Evolutionary conservation across 371 early-diverging fungal genomes (phyloP), one percentile per base, ranked within the genome.

Genomic region (Mucor velutinosus): DNA sequence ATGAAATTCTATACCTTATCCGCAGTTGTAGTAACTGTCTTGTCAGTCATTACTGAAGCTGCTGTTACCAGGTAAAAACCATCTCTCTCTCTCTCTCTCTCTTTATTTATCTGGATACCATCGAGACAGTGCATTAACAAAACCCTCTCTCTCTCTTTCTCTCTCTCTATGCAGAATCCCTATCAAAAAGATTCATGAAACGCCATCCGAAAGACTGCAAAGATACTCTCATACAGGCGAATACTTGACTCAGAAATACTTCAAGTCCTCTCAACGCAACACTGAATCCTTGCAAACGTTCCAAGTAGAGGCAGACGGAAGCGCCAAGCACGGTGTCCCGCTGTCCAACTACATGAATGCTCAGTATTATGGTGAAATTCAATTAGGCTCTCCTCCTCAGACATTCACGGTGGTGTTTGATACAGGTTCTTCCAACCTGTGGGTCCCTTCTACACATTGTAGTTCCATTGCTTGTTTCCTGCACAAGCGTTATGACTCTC

Each of bases 371-470:
- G 96, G 95, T 25, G 94, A 94, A 41, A 89, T 96, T 69, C 80
- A 74, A 17, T 62, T 96, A 43, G 96, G 96, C 32, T 90, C 92
- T 15, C 97, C 97, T 17, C 80, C 88, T 27, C 97, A 98, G 78
- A 85, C 76, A 8, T 98, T 98, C 82, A 89, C 89, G 29, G 95
- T 97, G 30, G 92, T 99, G 15, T 93, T 97, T 64, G 98, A 97
- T 78, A 97, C 97, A 8, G 98, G 95, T 23, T 94, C 95, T 25
- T 90, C 93, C 37, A 95, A 96, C 74, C 83, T 96, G 33, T 96
- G 97, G 97, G 96, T 98, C 15, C 97, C 97, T 5, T 94, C 94
- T 19, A 91, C 91, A 5, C 90, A 90, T 56, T 97, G 97, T 85
- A 81, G 76, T 33, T 93, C 94, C 2, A 94, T 98, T 70, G 94